Evolutionary conservation across 805 yeast genomes (phyloP).

Genomic region (Candida gorgasii): DNA sequence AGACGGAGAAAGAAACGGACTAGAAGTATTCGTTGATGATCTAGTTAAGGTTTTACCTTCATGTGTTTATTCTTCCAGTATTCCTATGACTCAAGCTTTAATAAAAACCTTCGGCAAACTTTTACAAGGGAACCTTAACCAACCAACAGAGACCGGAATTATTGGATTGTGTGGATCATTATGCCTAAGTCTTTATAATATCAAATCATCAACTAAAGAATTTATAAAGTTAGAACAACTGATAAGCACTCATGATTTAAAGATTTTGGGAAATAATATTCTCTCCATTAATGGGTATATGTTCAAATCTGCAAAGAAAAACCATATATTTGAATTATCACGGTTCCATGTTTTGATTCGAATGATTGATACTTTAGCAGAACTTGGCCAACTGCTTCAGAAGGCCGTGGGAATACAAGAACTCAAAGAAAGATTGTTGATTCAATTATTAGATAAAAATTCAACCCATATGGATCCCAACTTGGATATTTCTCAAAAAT

Average conservation of each 20-base stretch:
- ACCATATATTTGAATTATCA: background rate
- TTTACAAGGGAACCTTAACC: background rate
- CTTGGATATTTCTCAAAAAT: background rate
- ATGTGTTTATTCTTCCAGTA: conserved; percentile 1
- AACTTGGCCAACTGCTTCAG: background rate
- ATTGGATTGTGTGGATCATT: conserved; percentile 11
- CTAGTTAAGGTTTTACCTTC: background rate
- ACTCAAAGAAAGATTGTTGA: background rate
- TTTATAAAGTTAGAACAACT: background rate
- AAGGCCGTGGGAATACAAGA: background rate
- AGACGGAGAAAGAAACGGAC: background rate
- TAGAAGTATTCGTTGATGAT: conserved; percentile 9
- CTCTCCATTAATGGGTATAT: background rate
- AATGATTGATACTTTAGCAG: background rate
- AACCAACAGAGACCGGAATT: conserved; percentile 9
- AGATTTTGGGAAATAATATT: background rate
- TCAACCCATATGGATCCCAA: background rate
- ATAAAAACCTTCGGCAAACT: background rate
- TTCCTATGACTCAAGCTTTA: background rate
- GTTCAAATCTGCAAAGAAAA: background rate
- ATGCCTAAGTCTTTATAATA: background rate
- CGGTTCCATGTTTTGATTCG: background rate
- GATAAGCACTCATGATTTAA: background rate
- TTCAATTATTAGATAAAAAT: background rate
- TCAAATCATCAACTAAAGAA: background rate